phyloP scores from a whole-genome alignment of 495 filamentous ascomycete genomes.

The Penicillium turbatum region DNA sequence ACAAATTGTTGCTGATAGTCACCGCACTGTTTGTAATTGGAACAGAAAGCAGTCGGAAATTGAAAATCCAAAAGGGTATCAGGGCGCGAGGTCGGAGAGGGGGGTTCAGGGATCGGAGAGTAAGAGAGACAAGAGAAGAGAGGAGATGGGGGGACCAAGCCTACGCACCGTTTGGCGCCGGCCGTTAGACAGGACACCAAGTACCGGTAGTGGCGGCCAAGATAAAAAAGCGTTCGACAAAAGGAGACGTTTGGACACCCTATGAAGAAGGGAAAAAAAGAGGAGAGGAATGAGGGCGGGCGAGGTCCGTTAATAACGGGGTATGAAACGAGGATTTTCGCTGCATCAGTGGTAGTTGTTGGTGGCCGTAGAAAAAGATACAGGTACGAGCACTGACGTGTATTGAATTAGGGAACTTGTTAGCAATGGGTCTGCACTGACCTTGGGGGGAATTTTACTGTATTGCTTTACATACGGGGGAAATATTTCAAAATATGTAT shows the following conservation, averaged over 20 bases:
- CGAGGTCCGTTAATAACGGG: constrained; percentile 22
- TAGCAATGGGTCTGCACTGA: background rate
- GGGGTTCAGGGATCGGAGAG: constrained; percentile 12
- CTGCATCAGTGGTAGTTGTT: constrained; percentile 17
- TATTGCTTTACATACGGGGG: too few relatives aligned
- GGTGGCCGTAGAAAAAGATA: constrained; percentile 6
- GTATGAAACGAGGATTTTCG: constrained; percentile 24
- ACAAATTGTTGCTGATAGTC: constrained; percentile 23
- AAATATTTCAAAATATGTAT: too few relatives aligned
- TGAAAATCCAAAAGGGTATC: constrained; percentile 23
- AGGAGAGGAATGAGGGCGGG: constrained; percentile 18
- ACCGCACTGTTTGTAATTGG: constrained; percentile 2
- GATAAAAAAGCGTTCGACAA: constrained; percentile 42
- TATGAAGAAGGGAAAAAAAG: constrained; percentile 17
- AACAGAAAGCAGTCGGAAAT: constrained; percentile 15
- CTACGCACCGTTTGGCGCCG: constrained; percentile 55
- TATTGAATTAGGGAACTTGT: background rate
- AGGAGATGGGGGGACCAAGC: constrained; percentile 43
- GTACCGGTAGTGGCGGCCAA: constrained; percentile 53
- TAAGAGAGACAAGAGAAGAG: constrained; percentile 16
- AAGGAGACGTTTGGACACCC: constrained; percentile 27
- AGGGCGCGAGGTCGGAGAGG: constrained; percentile 2
- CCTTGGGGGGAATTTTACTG: background rate
- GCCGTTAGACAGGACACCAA: constrained; percentile 55
- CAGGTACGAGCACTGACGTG: constrained; percentile 7